Evolutionary conservation across 441 rosid species (phyloP), one percentile per base, ranked within the genome.

Genomic region (Erysimum cheiri): DNA sequence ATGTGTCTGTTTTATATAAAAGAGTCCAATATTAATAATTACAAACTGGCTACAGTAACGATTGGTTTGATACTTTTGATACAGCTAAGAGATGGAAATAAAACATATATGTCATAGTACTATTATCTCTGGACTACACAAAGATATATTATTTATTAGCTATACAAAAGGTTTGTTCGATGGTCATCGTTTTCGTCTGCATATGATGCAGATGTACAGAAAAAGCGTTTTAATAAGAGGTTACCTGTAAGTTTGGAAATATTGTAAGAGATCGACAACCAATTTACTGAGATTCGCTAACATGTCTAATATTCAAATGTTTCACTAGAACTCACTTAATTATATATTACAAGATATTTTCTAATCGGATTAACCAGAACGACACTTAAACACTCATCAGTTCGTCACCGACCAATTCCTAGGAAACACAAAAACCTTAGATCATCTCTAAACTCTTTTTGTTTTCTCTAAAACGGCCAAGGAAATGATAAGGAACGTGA

Each of bases 101-200:
- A 39, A 70, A 53, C 71, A 67, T 60, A n/a, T 36, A 43, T 14
- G 48, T 8, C 64, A 69, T 5, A n/a, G 3, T 15, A 58, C 19
- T n/a, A 52, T 19, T 59, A 60, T 49, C 52, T 39, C 10, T 32
- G 44, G 29, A 29, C 66, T 3, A 44, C 53, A 31, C 4, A 11
- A 44, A 5, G 3, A 46, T 44, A 60, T 10, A 9, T 41, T 28
- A 29, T 44, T 29, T n/a, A n/a, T n/a, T n/a, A 32, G 26, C 24
- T 17, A 9, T 12, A 9, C 4, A 5, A 37, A 58, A 39, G 4
- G 1, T 13, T 60, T 5, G 26, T 43, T 44, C 11, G 3, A 31
- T 14, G n/a, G 17, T 60, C 8, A 60, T n/a, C 9, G 12, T n/a
- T n/a, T n/a, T 22, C 32, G 24, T 37, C 1, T 59, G 35, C 48